Conservation (phyloP, 2,329 filamentous ascomycete species). For the Verticillium dahliae region DNA sequence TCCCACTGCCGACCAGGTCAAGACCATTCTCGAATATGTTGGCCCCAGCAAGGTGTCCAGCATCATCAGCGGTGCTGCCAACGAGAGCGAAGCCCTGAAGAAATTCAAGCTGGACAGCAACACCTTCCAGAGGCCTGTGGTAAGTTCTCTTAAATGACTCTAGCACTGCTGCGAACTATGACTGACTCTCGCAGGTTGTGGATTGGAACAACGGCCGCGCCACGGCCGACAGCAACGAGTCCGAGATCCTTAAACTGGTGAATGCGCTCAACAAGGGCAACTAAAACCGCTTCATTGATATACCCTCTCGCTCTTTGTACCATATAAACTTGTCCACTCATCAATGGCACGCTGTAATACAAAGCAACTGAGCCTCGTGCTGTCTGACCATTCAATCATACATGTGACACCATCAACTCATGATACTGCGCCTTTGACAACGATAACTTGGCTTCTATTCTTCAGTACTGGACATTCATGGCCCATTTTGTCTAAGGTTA, state of each 20-base stretch:
- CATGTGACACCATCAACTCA: background rate
- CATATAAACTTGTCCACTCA: conserved; percentile 3
- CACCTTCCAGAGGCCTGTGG: conserved; percentile 70
- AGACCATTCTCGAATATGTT: conserved; percentile 78
- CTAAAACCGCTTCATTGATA: conserved; percentile 8
- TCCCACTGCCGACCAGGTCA: conserved; percentile 77
- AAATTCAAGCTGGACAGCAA: conserved; percentile 65
- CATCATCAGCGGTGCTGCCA: conserved; percentile 67
- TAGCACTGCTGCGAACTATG: background rate
- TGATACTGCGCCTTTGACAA: background rate
- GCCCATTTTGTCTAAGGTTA: too few species aligned
- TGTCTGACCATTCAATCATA: background rate
- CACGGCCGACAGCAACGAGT: conserved; percentile 71
- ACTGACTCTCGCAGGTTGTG: conserved; percentile 47
- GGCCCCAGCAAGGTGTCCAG: conserved; percentile 52
- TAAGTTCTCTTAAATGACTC: conserved; percentile 35
- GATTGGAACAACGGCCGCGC: conserved; percentile 93
- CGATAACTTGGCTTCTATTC: background rate
- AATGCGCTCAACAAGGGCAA: conserved; percentile 40
- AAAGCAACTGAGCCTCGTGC: background rate
- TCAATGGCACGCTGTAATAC: background rate
- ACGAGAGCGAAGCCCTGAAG: conserved; percentile 71
- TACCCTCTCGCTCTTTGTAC: conserved; percentile 6
- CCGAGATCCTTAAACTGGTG: conserved; percentile 80
- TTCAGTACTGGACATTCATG: too few species aligned